Conservation (phyloP, 768 basidiomycete genomes). For the Rhodosporidiobolus sp. region DNA sequence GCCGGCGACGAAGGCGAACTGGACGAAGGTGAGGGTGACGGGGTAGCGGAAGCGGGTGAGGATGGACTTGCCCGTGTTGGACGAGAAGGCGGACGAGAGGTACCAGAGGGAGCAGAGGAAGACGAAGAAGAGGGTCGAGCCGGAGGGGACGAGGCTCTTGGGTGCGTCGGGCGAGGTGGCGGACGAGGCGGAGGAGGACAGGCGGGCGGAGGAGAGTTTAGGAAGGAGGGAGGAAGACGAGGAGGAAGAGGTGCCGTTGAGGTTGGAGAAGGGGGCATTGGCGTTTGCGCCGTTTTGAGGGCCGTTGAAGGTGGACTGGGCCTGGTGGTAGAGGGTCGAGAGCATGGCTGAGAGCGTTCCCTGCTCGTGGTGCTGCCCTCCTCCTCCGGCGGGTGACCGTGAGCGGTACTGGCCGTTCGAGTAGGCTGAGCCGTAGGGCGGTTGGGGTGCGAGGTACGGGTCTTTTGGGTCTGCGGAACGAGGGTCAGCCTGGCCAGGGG, state of each 20-base stretch:
- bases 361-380: not conserved
- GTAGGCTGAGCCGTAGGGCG: not conserved
- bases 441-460: not conserved
- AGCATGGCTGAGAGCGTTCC: conserved; percentile 3
- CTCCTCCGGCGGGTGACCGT: not conserved
- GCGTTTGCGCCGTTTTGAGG: not conserved
- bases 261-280: not conserved
- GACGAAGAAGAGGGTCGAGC: conserved; percentile 57
- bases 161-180: not conserved
- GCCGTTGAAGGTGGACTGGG: not conserved
- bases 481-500: not conserved
- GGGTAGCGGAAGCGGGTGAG: conserved; percentile 89
- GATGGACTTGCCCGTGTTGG: conserved; percentile 94
- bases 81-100: conserved; percentile 82
- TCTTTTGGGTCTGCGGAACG: conserved; percentile 5
- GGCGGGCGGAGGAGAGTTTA: not conserved
- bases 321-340: not conserved
- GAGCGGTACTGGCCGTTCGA: conserved; percentile 12
- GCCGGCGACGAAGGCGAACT: conserved; percentile 87
- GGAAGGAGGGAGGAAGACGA: conserved; percentile 5
- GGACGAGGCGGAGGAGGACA: not conserved
- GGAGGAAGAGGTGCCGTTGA: not conserved
- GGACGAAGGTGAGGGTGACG: conserved; percentile 91
- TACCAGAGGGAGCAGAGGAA: conserved; percentile 90
- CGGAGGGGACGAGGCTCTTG: conserved; percentile 11